These are phyloP conservation scores for Coemansia guatemalensis DNA, from an alignment of 192 early-diverging fungal species.

Conservation along the genomic window DNA sequence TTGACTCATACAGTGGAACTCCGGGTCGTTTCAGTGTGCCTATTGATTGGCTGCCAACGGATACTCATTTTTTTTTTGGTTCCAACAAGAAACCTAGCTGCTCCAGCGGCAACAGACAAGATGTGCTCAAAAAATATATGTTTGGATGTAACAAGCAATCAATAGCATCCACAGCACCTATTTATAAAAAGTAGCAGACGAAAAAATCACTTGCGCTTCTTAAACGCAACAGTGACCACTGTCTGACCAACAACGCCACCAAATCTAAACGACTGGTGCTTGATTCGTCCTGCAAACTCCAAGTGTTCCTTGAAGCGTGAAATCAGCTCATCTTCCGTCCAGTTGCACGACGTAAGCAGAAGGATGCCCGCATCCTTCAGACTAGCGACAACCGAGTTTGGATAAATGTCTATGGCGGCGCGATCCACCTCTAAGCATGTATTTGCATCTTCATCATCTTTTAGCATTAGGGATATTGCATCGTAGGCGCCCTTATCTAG, in stretches of 20 bases:
- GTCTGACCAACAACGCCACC: constrained; percentile 88
- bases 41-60: no score
- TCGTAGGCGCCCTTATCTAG: constrained; percentile 96
- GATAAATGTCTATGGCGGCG: constrained; percentile 55
- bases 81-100: no score
- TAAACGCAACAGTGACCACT: constrained; percentile 81
- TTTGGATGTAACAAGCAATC: no score
- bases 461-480: constrained; percentile 76
- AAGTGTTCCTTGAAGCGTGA: constrained; percentile 56
- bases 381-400: constrained; percentile 60
- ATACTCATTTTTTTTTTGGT: no score
- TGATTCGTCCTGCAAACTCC: constrained; percentile 65
- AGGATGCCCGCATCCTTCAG: constrained; percentile 61
- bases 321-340: constrained; percentile 85
- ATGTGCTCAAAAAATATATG: no score
- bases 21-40: no score
- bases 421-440: constrained; percentile 44
- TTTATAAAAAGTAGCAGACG: not conserved
- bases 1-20: no score
- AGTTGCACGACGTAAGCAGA: constrained; percentile 93
- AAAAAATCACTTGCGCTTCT: constrained; percentile 12
- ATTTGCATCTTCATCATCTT: constrained; percentile 23
- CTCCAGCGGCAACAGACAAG: no score
- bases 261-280: constrained; percentile 85
- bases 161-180: no score